phyloP scores from a whole-genome alignment of 2,329 filamentous ascomycete genomes.

The Colletotrichum neosansevieriae region DNA sequence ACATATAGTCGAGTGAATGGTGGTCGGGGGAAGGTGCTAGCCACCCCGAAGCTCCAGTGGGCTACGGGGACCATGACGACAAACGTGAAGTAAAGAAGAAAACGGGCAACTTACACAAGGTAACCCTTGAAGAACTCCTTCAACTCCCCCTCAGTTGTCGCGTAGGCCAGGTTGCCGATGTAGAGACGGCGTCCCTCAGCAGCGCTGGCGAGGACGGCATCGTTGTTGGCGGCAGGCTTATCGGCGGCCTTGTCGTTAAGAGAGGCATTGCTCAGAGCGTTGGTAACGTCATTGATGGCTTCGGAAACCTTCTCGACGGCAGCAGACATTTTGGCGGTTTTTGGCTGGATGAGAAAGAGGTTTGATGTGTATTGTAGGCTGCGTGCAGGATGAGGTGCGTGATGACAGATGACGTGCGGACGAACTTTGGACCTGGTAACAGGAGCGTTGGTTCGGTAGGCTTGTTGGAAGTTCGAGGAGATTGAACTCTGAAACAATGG shows the following conservation, averaged over 20 bases:
- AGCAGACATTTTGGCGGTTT: conserved; percentile 83
- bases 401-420: conserved; percentile 60
- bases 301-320: conserved; percentile 76
- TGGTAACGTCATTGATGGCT: conserved; percentile 83
- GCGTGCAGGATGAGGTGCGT: conserved; percentile 57
- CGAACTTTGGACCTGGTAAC: conserved; percentile 51
- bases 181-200: conserved; percentile 99
- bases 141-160: conserved; percentile 99
- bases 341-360: conserved; percentile 53
- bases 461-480: conserved; percentile 54
- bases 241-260: conserved; percentile 68
- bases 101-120: conserved; percentile 84
- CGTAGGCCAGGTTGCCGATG: conserved; percentile 99
- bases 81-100: not conserved
- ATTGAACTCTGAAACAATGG: conserved; percentile 80
- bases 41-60: conserved; percentile 10
- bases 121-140: conserved; percentile 99
- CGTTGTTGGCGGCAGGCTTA: conserved; percentile 73
- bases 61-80: conserved; percentile 14
- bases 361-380: conserved; percentile 47
- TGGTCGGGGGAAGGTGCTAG: conserved; percentile 8
- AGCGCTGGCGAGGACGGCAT: conserved; percentile 95
- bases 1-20: not conserved
- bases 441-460: conserved; percentile 59
- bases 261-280: conserved; percentile 78